Conservation (phyloP, 371 early-diverging fungal genomes). For the Zychaea mexicana region DNA sequence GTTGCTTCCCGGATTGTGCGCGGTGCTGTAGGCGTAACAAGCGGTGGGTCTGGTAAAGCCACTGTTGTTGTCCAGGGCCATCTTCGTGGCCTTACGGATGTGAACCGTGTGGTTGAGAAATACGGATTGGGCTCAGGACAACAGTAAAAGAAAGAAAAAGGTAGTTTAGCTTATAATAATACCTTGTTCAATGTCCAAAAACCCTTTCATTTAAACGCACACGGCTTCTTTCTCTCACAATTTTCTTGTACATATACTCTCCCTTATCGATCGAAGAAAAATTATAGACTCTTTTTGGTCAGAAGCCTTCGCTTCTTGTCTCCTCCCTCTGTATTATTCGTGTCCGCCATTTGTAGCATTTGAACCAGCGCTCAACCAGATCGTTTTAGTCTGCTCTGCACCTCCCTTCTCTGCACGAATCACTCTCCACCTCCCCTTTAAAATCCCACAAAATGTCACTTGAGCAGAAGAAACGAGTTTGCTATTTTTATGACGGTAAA, state of each 20-base stretch:
- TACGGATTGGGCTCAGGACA: slow-evolving; percentile 36
- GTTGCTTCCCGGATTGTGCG: slow-evolving; percentile 65
- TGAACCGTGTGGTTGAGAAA: slow-evolving; percentile 43
- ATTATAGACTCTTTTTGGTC: too few relatives aligned
- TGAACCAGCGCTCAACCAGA: too few relatives aligned
- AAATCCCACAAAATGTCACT: slow-evolving; percentile 27
- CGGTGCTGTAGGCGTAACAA: slow-evolving; percentile 52
- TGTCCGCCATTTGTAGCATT: too few relatives aligned
- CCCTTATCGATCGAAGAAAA: too few relatives aligned
- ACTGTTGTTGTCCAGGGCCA: slow-evolving; percentile 60
- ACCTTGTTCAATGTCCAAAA: too few relatives aligned
- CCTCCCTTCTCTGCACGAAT: neutral
- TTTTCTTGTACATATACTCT: too few relatives aligned
- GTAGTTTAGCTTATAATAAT: too few relatives aligned
- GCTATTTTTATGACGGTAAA: slow-evolving; percentile 60
- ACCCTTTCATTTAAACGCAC: too few relatives aligned
- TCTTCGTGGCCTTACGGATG: slow-evolving; percentile 46
- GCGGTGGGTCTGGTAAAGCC: slow-evolving; percentile 60
- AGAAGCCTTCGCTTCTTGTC: too few relatives aligned
- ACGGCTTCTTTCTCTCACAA: too few relatives aligned
- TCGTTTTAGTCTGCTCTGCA: too few relatives aligned
- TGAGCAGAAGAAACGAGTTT: slow-evolving; percentile 52
- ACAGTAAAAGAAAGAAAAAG: neutral
- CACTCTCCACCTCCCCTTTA: neutral
- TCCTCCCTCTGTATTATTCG: too few relatives aligned